phyloP scores from a whole-genome alignment of 2,329 filamentous ascomycete genomes.

The Paraphoma chrysanthemicola region DNA sequence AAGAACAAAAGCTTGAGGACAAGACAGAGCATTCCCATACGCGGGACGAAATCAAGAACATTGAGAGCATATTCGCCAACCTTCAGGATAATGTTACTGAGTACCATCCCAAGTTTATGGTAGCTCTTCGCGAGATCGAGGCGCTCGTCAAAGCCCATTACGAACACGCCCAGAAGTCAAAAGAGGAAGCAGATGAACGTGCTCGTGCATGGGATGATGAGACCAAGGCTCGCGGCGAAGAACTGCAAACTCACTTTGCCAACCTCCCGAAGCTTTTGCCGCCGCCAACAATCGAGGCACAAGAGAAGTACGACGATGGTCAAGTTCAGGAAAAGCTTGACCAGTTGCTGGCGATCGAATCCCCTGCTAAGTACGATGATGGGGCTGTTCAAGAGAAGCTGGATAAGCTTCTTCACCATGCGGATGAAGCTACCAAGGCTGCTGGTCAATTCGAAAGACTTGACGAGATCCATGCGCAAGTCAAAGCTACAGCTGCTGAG shows the following conservation, averaged over 20 bases:
- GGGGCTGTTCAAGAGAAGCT: constrained; percentile 64
- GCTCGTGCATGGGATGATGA: constrained; percentile 53
- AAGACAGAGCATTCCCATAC: constrained; percentile 85
- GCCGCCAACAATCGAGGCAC: constrained; percentile 49
- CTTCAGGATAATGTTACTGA: constrained; percentile 82
- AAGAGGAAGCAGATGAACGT: constrained; percentile 53
- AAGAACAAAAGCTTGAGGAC: constrained; percentile 76
- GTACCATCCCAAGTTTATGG: constrained; percentile 86
- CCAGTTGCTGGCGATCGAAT: constrained; percentile 59
- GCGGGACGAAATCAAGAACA: constrained; percentile 79
- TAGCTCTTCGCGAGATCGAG: constrained; percentile 85
- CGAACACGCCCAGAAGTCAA: constrained; percentile 76
- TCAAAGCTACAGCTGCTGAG: constrained; percentile 82
- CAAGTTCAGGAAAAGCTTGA: constrained; percentile 64
- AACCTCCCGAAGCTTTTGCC: constrained; percentile 55
- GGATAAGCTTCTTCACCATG: constrained; percentile 62
- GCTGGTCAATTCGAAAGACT: constrained; percentile 80
- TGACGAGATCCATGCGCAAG: constrained; percentile 87
- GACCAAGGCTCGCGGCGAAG: constrained; percentile 51
- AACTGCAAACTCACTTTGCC: constrained; percentile 50
- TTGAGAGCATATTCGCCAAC: constrained; percentile 73
- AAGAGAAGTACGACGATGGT: constrained; percentile 62
- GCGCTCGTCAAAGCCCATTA: constrained; percentile 84
- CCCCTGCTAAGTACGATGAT: constrained; percentile 47
- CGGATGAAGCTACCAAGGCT: constrained; percentile 70